Conservation (phyloP, 371 early-diverging fungal genomes). For the Cokeromyces recurvatus region DNA sequence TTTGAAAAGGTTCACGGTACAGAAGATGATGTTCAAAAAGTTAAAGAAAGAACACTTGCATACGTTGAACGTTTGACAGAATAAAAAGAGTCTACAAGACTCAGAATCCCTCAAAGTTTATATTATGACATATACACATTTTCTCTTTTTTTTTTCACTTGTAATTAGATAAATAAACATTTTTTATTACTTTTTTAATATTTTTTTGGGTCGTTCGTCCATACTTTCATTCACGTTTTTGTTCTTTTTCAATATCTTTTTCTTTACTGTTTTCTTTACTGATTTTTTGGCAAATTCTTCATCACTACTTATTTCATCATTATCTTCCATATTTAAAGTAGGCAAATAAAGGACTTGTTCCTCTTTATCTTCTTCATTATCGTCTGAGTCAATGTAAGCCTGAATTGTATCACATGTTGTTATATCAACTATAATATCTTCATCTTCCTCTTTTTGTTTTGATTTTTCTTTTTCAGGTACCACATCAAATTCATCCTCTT, state of each 20-base stretch:
- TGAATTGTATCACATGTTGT: conserved; percentile 62
- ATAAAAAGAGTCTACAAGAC: too few species aligned
- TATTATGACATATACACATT: too few species aligned
- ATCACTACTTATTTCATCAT: conserved; percentile 5
- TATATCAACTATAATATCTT: conserved; percentile 55
- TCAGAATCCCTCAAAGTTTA: too few species aligned
- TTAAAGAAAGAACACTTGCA: conserved; percentile 80
- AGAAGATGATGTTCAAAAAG: conserved; percentile 74
- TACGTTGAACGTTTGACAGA: conserved; percentile 66
- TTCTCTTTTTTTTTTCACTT: too few species aligned
- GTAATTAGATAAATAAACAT: too few species aligned
- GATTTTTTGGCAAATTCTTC: conserved; percentile 15
- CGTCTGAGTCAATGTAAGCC: conserved; percentile 63
- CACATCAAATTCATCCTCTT: conserved; percentile 92
- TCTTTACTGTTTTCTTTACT: conserved; percentile 1
- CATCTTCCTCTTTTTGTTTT: conserved; percentile 47
- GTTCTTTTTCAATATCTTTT: too few species aligned
- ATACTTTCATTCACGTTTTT: background rate
- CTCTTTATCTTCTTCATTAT: conserved; percentile 48
- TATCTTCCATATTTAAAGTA: conserved; percentile 9
- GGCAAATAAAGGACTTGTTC: conserved; percentile 31
- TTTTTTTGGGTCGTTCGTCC: conserved; percentile 11
- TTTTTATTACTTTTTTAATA: conserved; percentile 15
- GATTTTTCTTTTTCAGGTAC: conserved; percentile 53
- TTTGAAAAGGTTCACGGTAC: conserved; percentile 88